Conservation (phyloP, 345 rosid species). For the Cardiospermum halicacabum region DNA sequence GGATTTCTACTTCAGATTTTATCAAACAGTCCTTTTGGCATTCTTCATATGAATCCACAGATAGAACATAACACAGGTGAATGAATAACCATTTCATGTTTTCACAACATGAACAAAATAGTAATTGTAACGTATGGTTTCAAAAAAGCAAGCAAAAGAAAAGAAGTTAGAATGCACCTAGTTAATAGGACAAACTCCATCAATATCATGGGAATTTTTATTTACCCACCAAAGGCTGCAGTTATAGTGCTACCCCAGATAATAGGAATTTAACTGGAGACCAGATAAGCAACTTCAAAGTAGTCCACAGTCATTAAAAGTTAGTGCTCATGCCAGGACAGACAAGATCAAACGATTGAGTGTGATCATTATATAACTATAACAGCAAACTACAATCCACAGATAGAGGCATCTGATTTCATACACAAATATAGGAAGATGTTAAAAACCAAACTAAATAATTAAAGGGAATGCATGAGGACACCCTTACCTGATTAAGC, state of each 20-base stretch:
- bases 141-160: neutral
- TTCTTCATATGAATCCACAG: neutral
- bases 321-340: neutral
- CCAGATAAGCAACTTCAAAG: neutral
- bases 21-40: neutral
- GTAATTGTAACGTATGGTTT: neutral
- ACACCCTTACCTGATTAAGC: conserved; percentile 85
- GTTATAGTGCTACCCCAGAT: neutral
- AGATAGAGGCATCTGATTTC: neutral
- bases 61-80: neutral
- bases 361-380: too few species aligned
- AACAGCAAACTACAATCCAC: neutral
- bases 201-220: neutral
- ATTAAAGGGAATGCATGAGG: neutral
- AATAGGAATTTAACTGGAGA: neutral
- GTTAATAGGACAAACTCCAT: neutral
- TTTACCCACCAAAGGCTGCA: neutral
- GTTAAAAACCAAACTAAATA: neutral
- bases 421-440: neutral
- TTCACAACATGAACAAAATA: neutral
- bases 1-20: neutral
- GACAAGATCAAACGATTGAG: too few species aligned
- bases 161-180: neutral
- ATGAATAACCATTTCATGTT: neutral
- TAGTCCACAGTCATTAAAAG: neutral